Evolutionary conservation across 805 yeast species (phyloP).

Genomic region (Candida caryicola): DNA sequence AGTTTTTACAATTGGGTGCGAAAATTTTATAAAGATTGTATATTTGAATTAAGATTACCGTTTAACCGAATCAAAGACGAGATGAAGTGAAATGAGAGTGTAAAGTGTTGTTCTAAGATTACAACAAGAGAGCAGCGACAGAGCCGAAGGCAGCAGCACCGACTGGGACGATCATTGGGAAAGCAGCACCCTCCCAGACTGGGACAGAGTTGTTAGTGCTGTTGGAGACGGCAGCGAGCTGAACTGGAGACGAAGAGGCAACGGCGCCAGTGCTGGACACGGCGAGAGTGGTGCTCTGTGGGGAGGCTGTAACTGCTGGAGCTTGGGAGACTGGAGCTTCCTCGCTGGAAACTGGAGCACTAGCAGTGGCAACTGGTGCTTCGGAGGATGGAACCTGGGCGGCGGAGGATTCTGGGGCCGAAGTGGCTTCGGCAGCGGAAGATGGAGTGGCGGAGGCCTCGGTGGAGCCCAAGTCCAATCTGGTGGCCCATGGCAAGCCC

Average conservation of each 20-base stretch:
- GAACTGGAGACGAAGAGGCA: neutral
- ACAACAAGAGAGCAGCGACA: constrained; percentile 31
- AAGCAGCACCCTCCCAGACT: constrained; percentile 12
- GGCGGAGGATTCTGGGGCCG: constrained; percentile 1
- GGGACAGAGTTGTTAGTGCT: constrained; percentile 8
- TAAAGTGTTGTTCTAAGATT: constrained; percentile 4
- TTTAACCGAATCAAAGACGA: neutral
- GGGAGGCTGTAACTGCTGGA: constrained; percentile 4
- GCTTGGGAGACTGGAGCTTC: constrained; percentile 15
- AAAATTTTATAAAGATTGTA: neutral
- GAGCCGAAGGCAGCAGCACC: constrained; percentile 32
- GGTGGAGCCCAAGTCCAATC: constrained; percentile 6
- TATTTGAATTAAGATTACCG: neutral
- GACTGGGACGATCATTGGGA: constrained; percentile 19
- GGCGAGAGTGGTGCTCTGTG: neutral
- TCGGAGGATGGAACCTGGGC: constrained; percentile 1
- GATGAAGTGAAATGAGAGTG: constrained; percentile 1
- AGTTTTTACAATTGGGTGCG: neutral
- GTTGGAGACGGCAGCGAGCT: neutral
- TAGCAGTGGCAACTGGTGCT: constrained; percentile 4
- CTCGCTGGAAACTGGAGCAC: constrained; percentile 13
- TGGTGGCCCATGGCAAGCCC: constrained; percentile 12
- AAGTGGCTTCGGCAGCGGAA: constrained; percentile 9
- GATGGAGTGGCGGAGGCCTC: constrained; percentile 6
- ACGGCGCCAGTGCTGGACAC: neutral